A percentile compares a stretch with the other conserved stretches of the same genome.
Evolutionary conservation across 768 basidiomycete species (phyloP).

Genomic region (Tulasnella sp.): DNA sequence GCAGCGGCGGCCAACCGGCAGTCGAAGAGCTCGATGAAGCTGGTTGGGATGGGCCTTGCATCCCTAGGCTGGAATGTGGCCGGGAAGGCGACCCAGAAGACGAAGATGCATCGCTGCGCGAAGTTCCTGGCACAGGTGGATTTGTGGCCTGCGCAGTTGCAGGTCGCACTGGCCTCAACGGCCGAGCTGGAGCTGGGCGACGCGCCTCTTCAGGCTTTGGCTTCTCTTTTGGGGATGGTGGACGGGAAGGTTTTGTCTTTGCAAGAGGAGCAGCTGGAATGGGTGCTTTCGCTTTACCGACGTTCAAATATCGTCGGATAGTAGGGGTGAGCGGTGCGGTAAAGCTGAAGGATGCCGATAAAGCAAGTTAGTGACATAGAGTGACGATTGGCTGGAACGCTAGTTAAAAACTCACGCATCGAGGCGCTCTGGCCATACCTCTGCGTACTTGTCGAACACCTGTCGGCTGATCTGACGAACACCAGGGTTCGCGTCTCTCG

Average conservation of each 20-base stretch:
- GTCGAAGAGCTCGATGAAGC: too few relatives aligned
- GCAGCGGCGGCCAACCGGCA: too few relatives aligned
- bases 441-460: slow-evolving; percentile 66
- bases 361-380: slow-evolving; percentile 9
- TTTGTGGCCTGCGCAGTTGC: background rate
- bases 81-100: background rate
- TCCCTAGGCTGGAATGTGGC: background rate
- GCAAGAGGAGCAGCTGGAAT: background rate
- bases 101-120: background rate
- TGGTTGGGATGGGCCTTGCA: too few relatives aligned
- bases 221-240: background rate
- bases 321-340: slow-evolving; percentile 62
- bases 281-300: slow-evolving; percentile 19
- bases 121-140: too few relatives aligned
- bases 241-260: background rate
- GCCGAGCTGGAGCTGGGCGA: background rate
- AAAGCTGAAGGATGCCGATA: too few relatives aligned
- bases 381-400: too few relatives aligned
- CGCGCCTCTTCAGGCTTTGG: background rate
- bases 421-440: slow-evolving; percentile 56
- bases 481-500: slow-evolving; percentile 65
- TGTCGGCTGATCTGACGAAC: slow-evolving; percentile 58
- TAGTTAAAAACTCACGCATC: slow-evolving; percentile 42
- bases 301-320: slow-evolving; percentile 63
- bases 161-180: background rate